phyloP scores from a whole-genome alignment of 148 eudicot genomes.

The Pharnaceum exiguum region DNA sequence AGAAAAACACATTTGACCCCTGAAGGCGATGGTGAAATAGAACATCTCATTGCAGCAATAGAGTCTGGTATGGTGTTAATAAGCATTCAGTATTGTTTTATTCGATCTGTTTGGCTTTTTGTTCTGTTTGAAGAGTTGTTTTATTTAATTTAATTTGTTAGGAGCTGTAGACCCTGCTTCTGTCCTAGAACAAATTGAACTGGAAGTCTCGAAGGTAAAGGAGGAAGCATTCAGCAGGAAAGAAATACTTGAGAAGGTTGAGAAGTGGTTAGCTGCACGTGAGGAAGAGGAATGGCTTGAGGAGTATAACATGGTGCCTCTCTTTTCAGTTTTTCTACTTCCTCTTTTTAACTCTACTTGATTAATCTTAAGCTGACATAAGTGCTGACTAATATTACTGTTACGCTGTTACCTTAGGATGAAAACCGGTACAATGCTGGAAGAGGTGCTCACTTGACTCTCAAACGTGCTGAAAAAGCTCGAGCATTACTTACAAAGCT shows the following conservation, averaged over 20 bases:
- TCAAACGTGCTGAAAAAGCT: slow-evolving; percentile 95
- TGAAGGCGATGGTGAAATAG: slow-evolving; percentile 50
- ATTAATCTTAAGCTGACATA: not conserved
- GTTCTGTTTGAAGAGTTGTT: not conserved
- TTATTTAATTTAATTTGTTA: slow-evolving; percentile 13
- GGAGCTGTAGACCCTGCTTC: slow-evolving; percentile 72
- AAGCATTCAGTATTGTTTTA: not conserved
- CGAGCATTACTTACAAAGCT: slow-evolving; percentile 70
- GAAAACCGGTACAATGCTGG: slow-evolving; percentile 79
- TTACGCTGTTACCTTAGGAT: slow-evolving; percentile 46
- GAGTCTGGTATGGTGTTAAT: slow-evolving; percentile 60
- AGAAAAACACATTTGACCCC: slow-evolving; percentile 72
- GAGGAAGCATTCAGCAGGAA: slow-evolving; percentile 91
- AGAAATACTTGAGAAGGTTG: slow-evolving; percentile 89
- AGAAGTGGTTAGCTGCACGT: slow-evolving; percentile 82
- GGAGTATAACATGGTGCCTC: slow-evolving; percentile 74
- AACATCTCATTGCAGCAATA: slow-evolving; percentile 50
- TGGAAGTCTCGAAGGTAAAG: slow-evolving; percentile 64
- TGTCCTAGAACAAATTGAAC: slow-evolving; percentile 73
- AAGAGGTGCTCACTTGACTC: slow-evolving; percentile 82
- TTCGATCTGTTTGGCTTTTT: slow-evolving; percentile 1
- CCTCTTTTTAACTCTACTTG: too few relatives aligned
- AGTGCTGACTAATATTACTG: not conserved
- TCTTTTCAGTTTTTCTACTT: too few relatives aligned
- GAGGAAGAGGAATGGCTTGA: slow-evolving; percentile 98